Conservation (phyloP, 1,284 basidiomycete species). For the Cystobasidium pallidum region DNA sequence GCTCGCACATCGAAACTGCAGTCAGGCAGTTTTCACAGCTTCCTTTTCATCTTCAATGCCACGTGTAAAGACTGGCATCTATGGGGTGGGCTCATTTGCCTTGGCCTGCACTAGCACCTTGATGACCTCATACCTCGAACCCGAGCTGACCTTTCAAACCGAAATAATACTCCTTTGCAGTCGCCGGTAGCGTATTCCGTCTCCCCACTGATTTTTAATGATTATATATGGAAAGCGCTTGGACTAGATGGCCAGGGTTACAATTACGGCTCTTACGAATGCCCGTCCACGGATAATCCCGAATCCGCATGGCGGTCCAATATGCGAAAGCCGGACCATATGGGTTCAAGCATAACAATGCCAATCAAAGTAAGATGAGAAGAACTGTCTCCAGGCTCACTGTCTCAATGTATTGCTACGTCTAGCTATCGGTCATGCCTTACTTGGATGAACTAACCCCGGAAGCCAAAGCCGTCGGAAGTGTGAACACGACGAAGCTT, state of each 20-base stretch:
- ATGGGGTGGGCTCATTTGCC: constrained; percentile 21
- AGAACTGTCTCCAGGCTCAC: too few relatives aligned
- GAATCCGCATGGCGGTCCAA: constrained; percentile 12
- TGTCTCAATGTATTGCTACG: not conserved
- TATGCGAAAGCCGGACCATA: constrained; percentile 10
- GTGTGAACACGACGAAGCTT: constrained; percentile 24
- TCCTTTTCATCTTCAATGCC: constrained; percentile 4
- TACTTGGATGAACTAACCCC: constrained; percentile 34
- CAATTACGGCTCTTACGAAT: constrained; percentile 16
- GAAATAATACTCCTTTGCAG: not conserved
- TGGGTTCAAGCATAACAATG: constrained; percentile 35
- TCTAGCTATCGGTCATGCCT: constrained; percentile 27
- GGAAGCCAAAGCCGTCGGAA: constrained; percentile 30
- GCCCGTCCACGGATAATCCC: constrained; percentile 21
- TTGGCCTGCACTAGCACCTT: too few relatives aligned
- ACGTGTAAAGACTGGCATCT: constrained; percentile 34
- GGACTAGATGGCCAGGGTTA: constrained; percentile 17
- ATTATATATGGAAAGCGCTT: constrained; percentile 30
- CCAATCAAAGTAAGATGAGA: constrained; percentile 22
- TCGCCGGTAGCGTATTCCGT: constrained; percentile 22
- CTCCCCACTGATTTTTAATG: constrained; percentile 22
- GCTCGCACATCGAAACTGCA: not conserved
- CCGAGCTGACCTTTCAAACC: not conserved
- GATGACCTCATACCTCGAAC: too few relatives aligned
- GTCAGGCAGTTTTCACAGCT: too few relatives aligned